phyloP scores from a whole-genome alignment of 2,329 filamentous ascomycete species.

The Penicillium sp. region DNA sequence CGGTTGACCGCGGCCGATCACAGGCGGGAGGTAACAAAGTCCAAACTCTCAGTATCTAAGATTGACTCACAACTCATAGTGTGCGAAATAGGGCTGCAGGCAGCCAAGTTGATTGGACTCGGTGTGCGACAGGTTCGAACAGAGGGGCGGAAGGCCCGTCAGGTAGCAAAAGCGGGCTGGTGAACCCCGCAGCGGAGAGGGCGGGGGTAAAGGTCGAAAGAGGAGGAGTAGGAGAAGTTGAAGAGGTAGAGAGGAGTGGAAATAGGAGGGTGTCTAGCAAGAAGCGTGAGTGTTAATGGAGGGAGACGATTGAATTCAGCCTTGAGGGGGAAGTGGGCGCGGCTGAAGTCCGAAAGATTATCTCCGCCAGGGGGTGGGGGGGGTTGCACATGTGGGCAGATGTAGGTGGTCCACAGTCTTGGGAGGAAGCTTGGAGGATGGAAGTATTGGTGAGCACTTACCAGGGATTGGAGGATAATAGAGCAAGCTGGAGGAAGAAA shows the following conservation, averaged over 20 bases:
- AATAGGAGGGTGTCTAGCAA: no score
- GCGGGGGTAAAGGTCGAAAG: slow-evolving; percentile 1
- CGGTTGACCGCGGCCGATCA: neutral
- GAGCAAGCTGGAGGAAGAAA: neutral
- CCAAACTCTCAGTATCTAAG: slow-evolving; percentile 8
- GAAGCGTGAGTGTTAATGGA: slow-evolving; percentile 1
- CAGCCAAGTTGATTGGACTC: slow-evolving; percentile 11
- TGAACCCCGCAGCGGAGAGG: slow-evolving; percentile 24
- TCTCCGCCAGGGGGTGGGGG: neutral
- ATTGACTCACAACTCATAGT: slow-evolving; percentile 33
- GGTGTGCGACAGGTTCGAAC: slow-evolving; percentile 17
- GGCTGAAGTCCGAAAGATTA: neutral
- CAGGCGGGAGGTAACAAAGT: neutral
- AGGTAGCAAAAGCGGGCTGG: slow-evolving; percentile 23
- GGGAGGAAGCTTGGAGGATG: no score
- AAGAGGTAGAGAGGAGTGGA: neutral
- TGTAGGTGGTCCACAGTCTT: no score
- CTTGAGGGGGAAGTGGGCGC: slow-evolving; percentile 11
- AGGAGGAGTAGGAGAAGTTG: neutral
- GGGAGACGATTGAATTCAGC: slow-evolving; percentile 13
- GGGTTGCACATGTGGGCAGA: neutral
- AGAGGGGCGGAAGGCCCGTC: slow-evolving; percentile 13
- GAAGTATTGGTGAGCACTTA: no score
- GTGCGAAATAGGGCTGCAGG: slow-evolving; percentile 21
- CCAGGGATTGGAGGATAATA: neutral